Base-by-base conservation (phyloP, 2,329 filamentous ascomycete species). In the Aspergillus fijiensis region DNA sequence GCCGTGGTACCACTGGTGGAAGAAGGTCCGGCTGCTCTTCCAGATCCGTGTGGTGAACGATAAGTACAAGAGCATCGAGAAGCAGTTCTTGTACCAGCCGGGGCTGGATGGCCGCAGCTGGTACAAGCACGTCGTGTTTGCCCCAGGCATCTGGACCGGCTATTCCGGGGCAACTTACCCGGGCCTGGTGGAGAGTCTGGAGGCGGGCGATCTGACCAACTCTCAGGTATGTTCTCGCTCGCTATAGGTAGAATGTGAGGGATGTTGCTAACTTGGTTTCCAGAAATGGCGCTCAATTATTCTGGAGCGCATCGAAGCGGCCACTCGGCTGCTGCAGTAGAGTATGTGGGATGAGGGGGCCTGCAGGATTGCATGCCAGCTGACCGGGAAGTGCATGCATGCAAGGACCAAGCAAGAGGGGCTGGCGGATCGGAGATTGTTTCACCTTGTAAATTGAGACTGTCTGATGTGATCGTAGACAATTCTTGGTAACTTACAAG, bases 101-200 rank as follows among this genome's bases (percentile, higher is more conserved):
- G 94, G 94, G 0, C 77, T 98, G 21, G 93, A 96, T 72, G 86
- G 87, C 1, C 81, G 94, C 61, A 80, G 81, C 25, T 97, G 92
- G 92, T 98, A 94, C 80, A 97, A 97, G 79, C 94, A 97, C 70
- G 89, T 96, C 2, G 89, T 97, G 1, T 97, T 96, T 76, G 93
- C 93, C 1, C 93, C 93, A 0, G 93, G 93, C 0, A 74, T 94
- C 51, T 96, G 92, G 92, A 96, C 92, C 0, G 93, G 93, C 0
- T 97, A 97, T 75, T 81, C 92, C 0, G 93, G 92, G 3, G 86
- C 84, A 4, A 87, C 86, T 9, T 89, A 85, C 67, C 86, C 87
- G 1, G 85, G 86, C 1, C 74, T 89, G n/a, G 82, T 87, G 5
- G 86, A 89, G 72, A 84, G 81, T 55, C 77, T 89, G 51, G 84